A percentile compares a stretch with the other conserved stretches of the same genome.
phyloP scores from a whole-genome alignment of 164 flowering plant genomes.

The Annona cherimola region DNA sequence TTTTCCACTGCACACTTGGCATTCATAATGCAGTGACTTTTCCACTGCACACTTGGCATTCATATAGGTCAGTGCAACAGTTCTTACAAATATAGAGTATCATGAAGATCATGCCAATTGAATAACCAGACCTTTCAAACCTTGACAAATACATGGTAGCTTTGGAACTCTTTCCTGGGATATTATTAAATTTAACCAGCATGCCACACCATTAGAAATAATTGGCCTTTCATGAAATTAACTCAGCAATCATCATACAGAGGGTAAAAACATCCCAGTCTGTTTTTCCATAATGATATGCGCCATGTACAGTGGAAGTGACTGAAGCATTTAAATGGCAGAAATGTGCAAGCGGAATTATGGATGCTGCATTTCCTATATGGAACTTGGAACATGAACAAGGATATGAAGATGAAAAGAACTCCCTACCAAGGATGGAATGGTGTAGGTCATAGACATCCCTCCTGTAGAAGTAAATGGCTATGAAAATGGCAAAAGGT shows the following conservation, averaged over 20 bases:
- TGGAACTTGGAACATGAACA: not conserved
- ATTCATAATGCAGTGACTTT: too few species aligned
- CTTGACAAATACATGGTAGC: not conserved
- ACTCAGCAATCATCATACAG: not conserved
- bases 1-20: not conserved
- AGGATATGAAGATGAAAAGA: conserved; percentile 1
- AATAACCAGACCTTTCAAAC: not conserved
- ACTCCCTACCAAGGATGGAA: conserved; percentile 47
- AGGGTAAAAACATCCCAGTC: not conserved
- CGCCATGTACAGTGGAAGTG: not conserved
- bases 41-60: not conserved
- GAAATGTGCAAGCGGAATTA: not conserved
- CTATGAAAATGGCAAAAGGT: conserved; percentile 43
- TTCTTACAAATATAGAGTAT: not conserved
- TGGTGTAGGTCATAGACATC: conserved; percentile 80
- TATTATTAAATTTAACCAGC: not conserved
- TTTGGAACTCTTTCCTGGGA: not conserved
- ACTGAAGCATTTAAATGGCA: not conserved
- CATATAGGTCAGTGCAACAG: not conserved
- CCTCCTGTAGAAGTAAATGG: conserved; percentile 47
- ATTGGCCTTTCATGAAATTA: not conserved
- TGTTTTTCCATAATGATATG: not conserved
- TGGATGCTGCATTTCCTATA: not conserved
- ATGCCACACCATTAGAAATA: not conserved
- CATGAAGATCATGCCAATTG: not conserved